Evolutionary conservation across 2,329 filamentous ascomycete species (phyloP), one percentile per base, ranked within the genome.

Genomic region (Epichloe gansuensis): DNA sequence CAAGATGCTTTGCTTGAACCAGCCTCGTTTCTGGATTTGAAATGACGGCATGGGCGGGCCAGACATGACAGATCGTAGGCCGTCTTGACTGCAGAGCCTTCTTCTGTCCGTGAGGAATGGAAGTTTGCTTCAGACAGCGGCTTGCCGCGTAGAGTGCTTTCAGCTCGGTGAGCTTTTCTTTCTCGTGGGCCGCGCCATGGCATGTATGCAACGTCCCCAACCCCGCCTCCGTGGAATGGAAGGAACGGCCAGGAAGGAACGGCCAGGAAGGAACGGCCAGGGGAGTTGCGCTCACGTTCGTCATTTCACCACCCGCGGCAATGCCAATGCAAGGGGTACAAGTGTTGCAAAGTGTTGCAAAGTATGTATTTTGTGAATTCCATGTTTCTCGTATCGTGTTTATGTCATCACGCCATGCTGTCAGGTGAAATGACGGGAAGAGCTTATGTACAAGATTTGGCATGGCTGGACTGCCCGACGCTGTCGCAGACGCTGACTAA

Each of bases 101-200:
- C 27, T 23, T 21, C 31, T 38, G 25, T 8, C 31, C 38, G 35
- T 13, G 13, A 47, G 39, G 45, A 49, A 43, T 36, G 50, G 17
- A 27, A 35, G 35, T 21, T 23, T 27, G 41, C 47, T 40, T 49
- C 45, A 21, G 31, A 25, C 23, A n/a, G 17, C 39, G 44, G 15
- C n/a, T 36, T 15, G 21, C 36, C 43, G 42, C 47, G 42, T 49
- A 38, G 40, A 50, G 41, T 9, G 35, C 15, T 46, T 46, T 43
- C 27, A 11, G 25, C 25, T 45, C 7, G 12, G 23, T 45, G 42
- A 31, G 23, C 42, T 27, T 43, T 23, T 4, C 17, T 40, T 31
- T 47, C 40, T 53, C 43, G 11, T 12, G 43, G 44, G 49, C 52
- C 45, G 48, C 49, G 43, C 52, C 44, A 25, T 49, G 52, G 49